Base-by-base conservation (phyloP, 768 basidiomycete species). In the Lactarius pseudohatsudake region DNA sequence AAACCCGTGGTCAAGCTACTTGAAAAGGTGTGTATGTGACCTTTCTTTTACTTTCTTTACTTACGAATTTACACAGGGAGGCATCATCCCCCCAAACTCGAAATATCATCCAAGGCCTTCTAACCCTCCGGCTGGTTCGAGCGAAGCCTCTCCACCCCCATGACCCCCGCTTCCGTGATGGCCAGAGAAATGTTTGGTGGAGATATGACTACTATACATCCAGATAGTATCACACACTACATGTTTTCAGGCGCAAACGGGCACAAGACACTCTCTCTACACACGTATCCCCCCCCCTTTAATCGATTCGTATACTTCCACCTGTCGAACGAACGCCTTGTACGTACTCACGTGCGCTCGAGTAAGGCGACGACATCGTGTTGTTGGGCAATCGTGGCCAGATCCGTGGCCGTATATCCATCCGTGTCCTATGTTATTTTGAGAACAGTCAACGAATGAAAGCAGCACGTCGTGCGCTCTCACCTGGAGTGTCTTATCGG, bases 1-100 rank as follows among this genome's bases (percentile, higher is more conserved):
- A 87, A 88, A 73, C 81, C 89, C 7, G 92, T 91, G 5, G 85
- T 89, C 47, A 87, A 82, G 72, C 73, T 98, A 70, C 77, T 98
- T 73, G 87, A 90, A 74, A 79, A 88, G 82, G 96, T 94, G 72
- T 73, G 90, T 81, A 68, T 58, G 9, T 36, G 1, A 40, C 40
- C 41, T 36, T 38, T n/a, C 28, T n/a, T 41, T 47, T 16, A 50
- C 7, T 32, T 50, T n/a, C 34, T 38, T 32, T 65, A 20, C 66
- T 64, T 64, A 61, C 59, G 67, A 43, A 4, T 22, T 18, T 8
- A 9, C 63, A 15, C 62, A 90, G 89, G 89, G 89, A 63, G 83
- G 85, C 41, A 81, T 90, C 59, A 78, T 89, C 57, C 79, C 81
- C 55, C 81, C 85, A 26, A 79, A 79, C 68, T 86, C 86, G 26